A percentile compares a stretch with the other conserved stretches of the same genome.
phyloP scores from a whole-genome alignment of 164 flowering plant species.

The Vitis labrusca region DNA sequence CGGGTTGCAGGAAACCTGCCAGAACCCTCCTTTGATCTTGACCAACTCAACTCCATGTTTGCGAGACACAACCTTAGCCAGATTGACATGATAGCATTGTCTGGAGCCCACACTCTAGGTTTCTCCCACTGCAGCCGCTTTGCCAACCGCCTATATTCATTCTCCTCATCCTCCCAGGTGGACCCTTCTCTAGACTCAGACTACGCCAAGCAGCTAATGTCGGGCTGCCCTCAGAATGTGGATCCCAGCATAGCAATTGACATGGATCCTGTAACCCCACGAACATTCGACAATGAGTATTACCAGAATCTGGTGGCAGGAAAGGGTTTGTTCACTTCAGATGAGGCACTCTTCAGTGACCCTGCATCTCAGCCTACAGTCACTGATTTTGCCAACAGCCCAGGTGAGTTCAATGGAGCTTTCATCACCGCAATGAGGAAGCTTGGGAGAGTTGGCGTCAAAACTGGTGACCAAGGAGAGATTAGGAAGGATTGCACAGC shows the following conservation, averaged over 20 bases:
- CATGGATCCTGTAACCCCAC: conserved; percentile 67
- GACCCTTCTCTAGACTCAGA: conserved; percentile 65
- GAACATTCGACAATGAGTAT: conserved; percentile 61
- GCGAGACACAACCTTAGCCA: conserved; percentile 45
- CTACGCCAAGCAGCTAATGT: conserved; percentile 62
- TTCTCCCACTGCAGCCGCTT: conserved; percentile 76
- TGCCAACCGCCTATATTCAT: conserved; percentile 56
- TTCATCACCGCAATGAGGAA: conserved; percentile 59
- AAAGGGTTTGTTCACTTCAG: conserved; percentile 72
- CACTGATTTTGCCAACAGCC: conserved; percentile 41
- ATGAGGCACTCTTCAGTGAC: conserved; percentile 56
- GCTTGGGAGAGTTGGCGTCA: conserved; percentile 66
- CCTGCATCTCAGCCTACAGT: conserved; percentile 45
- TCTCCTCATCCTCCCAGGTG: conserved; percentile 33
- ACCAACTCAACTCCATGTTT: conserved; percentile 46
- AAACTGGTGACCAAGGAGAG: conserved; percentile 56
- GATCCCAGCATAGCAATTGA: conserved; percentile 55
- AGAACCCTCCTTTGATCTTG: conserved; percentile 41
- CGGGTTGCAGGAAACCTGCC: conserved; percentile 64
- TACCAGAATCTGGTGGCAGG: conserved; percentile 55
- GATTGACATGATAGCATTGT: conserved; percentile 68
- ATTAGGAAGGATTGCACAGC: conserved; percentile 57
- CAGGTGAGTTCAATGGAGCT: conserved; percentile 37
- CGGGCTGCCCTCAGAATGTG: conserved; percentile 45
- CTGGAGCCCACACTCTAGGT: conserved; percentile 84